Evolutionary conservation across 1,139 yeast genomes (phyloP), one percentile per base, ranked within the genome.

Genomic region (Candida sojae): DNA sequence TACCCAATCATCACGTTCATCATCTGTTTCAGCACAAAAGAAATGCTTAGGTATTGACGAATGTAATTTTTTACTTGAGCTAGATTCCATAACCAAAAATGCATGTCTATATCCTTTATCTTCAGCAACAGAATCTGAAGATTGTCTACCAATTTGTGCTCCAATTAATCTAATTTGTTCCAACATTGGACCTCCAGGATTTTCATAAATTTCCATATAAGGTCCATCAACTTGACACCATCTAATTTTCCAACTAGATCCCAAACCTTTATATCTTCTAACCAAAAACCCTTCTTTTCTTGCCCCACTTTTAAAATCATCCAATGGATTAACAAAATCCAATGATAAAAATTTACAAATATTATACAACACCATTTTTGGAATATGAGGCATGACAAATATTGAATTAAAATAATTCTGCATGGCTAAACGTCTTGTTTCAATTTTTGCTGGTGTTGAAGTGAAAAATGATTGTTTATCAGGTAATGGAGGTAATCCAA

Each of bases 1-100:
- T 28, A 86, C 80, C 97, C 97, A 88, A 5, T 76, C 76, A 56
- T 88, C 96, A 47, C 96, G 79, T 58, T 90, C 96, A 32, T 73
- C 76, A 46, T 87, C 89, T 1, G 87, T 82, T 63, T 91, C 97
- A 2, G 96, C 90, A 66, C 96, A 90, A 52, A 91, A 77, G 45
- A 84, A 80, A 63, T 88, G 91, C 50, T 83, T 84, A 2, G 82
- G 78, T 34, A 62, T 64, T 2, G 82, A 71, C 21, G 77, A 70
- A 1, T 85, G 75, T n/a, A 80, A 67, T 44, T 81, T 78, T 28
- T 82, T 75, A 44, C 71, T 64, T 57, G 81, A 83, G 52, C 77
- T 80, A 6, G 80, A 76, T 61, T 89, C 96, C 69, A 81, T 73
- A 1, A 90, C 71, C 37, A 86, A 73, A 60, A 90, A 86, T 0